These are phyloP conservation scores for Brassica balearica DNA, from an alignment of 441 rosid species.

Conservation along the genomic window DNA sequence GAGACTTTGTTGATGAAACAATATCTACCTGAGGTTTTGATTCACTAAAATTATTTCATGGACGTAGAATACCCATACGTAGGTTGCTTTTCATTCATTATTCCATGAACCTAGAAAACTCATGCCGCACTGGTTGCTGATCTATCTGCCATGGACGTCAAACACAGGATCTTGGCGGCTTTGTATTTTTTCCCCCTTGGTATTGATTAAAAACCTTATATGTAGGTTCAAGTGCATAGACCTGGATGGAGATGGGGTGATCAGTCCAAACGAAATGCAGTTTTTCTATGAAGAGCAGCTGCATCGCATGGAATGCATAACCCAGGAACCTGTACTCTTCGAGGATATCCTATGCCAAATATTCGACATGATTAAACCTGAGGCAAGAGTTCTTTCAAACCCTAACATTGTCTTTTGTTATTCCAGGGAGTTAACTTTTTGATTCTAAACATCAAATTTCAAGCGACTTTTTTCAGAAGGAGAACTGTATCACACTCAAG, in stretches of 20 bases:
- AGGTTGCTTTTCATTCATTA: no score
- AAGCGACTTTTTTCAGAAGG: conserved; percentile 52
- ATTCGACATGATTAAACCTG: conserved; percentile 68
- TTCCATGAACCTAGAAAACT: no score
- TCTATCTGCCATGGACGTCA: conserved; percentile 11
- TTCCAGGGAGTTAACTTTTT: neutral
- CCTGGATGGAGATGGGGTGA: conserved; percentile 65
- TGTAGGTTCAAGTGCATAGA: conserved; percentile 75
- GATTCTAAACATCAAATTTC: neutral
- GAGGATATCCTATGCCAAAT: conserved; percentile 72
- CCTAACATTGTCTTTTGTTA: neutral
- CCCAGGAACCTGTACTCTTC: conserved; percentile 62
- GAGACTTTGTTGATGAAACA: no score
- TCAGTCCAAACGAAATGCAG: conserved; percentile 67
- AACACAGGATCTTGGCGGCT: conserved; percentile 5
- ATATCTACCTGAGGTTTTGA: no score
- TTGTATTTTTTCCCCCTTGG: conserved; percentile 45
- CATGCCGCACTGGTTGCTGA: conserved; percentile 16
- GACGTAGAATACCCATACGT: no score
- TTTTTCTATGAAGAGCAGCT: conserved; percentile 74
- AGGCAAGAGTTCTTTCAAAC: conserved; percentile 43
- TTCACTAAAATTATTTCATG: no score
- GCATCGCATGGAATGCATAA: conserved; percentile 78
- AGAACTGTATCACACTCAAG: conserved; percentile 58
- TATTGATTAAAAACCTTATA: neutral